Conservation (phyloP, 2,329 filamentous ascomycete species). For the Pestalotiopsis sp. region DNA sequence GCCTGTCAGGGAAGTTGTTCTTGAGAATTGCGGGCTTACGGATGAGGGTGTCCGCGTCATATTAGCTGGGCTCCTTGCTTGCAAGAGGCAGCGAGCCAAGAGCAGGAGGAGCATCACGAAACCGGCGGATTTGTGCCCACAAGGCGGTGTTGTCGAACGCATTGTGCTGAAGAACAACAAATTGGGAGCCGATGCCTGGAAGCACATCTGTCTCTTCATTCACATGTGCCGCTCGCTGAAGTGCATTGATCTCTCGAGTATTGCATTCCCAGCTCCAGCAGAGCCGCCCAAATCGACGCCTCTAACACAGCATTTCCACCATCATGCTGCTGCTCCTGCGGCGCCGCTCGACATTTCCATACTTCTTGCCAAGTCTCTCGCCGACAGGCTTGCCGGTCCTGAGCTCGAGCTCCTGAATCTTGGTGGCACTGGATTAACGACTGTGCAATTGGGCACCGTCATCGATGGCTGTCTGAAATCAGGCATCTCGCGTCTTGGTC, state of each 20-base stretch:
- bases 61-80: constrained; percentile 81
- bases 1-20: constrained; percentile 80
- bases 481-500: constrained; percentile 76
- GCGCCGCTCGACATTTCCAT: constrained; percentile 57
- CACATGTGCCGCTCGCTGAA: constrained; percentile 89
- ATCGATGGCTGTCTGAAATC: constrained; percentile 83
- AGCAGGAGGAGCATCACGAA: constrained; percentile 47
- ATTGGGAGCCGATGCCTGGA: constrained; percentile 87
- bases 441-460: constrained; percentile 72
- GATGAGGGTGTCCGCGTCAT: constrained; percentile 88
- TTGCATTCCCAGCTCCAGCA: constrained; percentile 66
- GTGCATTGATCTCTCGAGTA: constrained; percentile 82
- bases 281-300: constrained; percentile 24
- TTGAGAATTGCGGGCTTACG: constrained; percentile 85
- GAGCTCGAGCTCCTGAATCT: constrained; percentile 83
- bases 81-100: constrained; percentile 66
- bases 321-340: constrained; percentile 33
- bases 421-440: constrained; percentile 74
- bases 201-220: constrained; percentile 84
- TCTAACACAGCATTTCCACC: constrained; percentile 26
- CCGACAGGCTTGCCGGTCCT: constrained; percentile 74
- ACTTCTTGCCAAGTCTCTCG: constrained; percentile 75
- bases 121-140: constrained; percentile 43
- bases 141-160: constrained; percentile 80
- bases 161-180: constrained; percentile 91